Conservation (phyloP, 257 asterid genomes). For the Euphrasia confusa region DNA sequence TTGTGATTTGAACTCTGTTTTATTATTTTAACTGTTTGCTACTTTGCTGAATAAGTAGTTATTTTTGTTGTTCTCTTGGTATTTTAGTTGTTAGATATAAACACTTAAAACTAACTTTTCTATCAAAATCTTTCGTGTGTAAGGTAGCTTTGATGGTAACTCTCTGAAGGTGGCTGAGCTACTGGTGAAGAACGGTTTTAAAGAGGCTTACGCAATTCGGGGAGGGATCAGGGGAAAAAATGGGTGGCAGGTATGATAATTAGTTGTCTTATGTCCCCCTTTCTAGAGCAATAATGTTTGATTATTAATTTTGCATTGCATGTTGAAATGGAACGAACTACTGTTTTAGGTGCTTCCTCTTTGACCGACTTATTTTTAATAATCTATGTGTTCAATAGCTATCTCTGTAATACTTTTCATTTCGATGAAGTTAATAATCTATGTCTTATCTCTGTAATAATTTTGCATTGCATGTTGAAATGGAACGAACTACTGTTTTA, state of each 20-base stretch:
- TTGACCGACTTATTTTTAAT: neutral
- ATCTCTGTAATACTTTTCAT: neutral
- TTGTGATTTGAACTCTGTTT: conserved; percentile 8
- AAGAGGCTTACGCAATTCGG: conserved; percentile 87
- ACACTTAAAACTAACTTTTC: conserved; percentile 31
- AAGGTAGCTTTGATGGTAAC: conserved; percentile 96
- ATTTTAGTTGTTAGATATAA: neutral
- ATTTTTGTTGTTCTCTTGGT: conserved; percentile 6
- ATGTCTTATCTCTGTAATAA: too few species aligned
- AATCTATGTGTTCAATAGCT: neutral
- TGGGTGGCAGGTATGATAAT: neutral
- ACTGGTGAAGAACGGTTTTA: conserved; percentile 69
- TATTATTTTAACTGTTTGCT: conserved; percentile 12
- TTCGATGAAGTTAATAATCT: too few species aligned
- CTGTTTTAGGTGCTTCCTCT: neutral
- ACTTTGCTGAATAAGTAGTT: conserved; percentile 4
- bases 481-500: neutral
- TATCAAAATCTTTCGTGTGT: conserved; percentile 43
- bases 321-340: neutral
- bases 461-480: neutral
- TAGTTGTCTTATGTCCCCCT: neutral
- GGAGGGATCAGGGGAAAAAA: conserved; percentile 47
- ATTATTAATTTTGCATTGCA: neutral
- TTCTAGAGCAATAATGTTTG: neutral
- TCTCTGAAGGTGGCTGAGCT: conserved; percentile 86